Conservation (phyloP, 1,139 yeast genomes). For the Pneumocystis sp. region DNA sequence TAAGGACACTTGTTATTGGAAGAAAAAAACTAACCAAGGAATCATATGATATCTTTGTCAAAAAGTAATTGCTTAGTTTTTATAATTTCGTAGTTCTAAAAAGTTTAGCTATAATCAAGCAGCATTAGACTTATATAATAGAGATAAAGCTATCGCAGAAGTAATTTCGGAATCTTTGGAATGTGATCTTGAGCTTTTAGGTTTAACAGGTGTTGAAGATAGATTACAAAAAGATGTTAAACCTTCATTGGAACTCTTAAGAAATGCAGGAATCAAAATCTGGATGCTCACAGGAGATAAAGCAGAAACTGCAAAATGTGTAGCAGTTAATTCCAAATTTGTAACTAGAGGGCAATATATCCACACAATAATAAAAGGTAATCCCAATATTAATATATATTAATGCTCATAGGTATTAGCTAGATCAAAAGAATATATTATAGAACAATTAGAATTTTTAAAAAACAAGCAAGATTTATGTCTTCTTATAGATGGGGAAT, state of each 20-base stretch:
- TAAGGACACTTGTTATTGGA: conserved; percentile 85
- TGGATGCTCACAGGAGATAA: conserved; percentile 99
- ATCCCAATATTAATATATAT: conserved; percentile 20
- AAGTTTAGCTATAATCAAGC: conserved; percentile 28
- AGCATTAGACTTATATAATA: conserved; percentile 65
- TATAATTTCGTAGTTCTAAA: background rate
- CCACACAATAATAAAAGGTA: conserved; percentile 56
- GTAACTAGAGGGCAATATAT: conserved; percentile 89
- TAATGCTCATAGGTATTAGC: conserved; percentile 13
- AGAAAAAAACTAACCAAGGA: conserved; percentile 48
- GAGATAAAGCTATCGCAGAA: conserved; percentile 63
- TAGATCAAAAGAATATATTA: conserved; percentile 42
- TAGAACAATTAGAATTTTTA: conserved; percentile 58
- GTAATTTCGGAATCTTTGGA: conserved; percentile 61
- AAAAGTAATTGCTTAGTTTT: conserved; percentile 26
- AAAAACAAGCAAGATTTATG: conserved; percentile 52
- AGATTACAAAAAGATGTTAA: conserved; percentile 82
- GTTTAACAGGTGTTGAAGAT: conserved; percentile 96
- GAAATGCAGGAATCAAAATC: conserved; percentile 92
- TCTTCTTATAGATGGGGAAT: conserved; percentile 85
- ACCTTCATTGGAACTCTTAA: conserved; percentile 72
- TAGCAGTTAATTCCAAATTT: conserved; percentile 81
- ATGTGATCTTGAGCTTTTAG: conserved; percentile 68
- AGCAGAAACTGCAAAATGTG: conserved; percentile 96
- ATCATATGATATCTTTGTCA: conserved; percentile 46